Percentiles rank a stretch among this genome's conserved stretches.
Evolutionary conservation across 2,329 filamentous ascomycete species (phyloP).

Genomic region (Sphaerostilbella broomeana): DNA sequence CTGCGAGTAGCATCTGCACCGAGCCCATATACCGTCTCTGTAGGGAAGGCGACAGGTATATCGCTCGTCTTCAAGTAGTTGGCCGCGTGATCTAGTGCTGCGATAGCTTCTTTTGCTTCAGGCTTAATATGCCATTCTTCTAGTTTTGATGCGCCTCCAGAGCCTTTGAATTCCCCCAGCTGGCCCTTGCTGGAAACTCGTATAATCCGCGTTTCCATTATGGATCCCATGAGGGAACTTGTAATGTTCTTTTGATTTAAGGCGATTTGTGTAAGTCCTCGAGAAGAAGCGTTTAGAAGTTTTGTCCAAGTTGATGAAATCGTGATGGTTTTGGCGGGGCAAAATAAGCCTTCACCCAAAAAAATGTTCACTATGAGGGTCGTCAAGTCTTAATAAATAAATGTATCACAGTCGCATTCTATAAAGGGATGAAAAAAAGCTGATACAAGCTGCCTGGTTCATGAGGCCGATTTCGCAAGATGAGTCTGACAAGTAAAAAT

Average conservation of each 20-base stretch:
- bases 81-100: constrained; percentile 57
- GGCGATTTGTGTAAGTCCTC: constrained; percentile 27
- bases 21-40: constrained; percentile 94
- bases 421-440: too few species aligned
- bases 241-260: too few species aligned
- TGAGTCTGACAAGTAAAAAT: constrained; percentile 7
- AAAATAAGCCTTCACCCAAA: too few species aligned
- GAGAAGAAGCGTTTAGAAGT: too few species aligned
- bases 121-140: constrained; percentile 37
- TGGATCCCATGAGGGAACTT: background rate
- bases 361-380: too few species aligned
- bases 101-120: constrained; percentile 26
- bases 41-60: constrained; percentile 87
- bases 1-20: constrained; percentile 92
- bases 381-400: too few species aligned
- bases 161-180: constrained; percentile 30
- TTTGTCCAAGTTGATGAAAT: too few species aligned
- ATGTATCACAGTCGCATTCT: too few species aligned
- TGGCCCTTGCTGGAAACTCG: constrained; percentile 26
- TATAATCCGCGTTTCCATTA: constrained; percentile 36
- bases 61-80: constrained; percentile 56
- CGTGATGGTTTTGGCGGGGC: constrained; percentile 5
- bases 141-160: constrained; percentile 25
- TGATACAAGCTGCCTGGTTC: background rate
- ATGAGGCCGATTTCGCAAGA: constrained; percentile 7